These are phyloP conservation scores for Neurospora sp. DNA, from an alignment of 495 filamentous ascomycete species.

Conservation along the genomic window DNA sequence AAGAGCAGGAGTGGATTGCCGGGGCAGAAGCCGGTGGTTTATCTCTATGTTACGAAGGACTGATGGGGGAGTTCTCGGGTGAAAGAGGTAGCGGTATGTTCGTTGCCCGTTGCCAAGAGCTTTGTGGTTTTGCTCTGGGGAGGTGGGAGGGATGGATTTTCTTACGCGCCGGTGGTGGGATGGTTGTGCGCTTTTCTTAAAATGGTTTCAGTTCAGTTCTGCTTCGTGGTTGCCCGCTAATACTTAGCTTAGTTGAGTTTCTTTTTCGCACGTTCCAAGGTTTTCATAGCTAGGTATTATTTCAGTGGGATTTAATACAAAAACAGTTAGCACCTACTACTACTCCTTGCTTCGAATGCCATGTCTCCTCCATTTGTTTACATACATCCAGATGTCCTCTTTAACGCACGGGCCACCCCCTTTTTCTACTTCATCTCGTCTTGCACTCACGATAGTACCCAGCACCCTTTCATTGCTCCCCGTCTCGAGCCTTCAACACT, in stretches of 20 bases:
- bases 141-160: not conserved
- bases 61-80: not conserved
- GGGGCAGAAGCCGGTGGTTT: constrained; percentile 29
- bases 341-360: not conserved
- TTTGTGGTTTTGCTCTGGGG: not conserved
- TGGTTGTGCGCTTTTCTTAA: not conserved
- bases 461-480: not conserved
- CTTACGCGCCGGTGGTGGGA: not conserved
- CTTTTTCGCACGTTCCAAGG: not conserved
- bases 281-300: not conserved
- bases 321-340: not conserved
- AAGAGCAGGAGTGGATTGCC: constrained; percentile 19
- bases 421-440: not conserved
- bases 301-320: not conserved
- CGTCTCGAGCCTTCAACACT: not conserved
- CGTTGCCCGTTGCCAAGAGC: not conserved
- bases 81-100: not conserved
- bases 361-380: not conserved
- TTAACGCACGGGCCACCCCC: not conserved
- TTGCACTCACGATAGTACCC: not conserved
- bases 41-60: constrained; percentile 31
- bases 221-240: not conserved
- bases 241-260: not conserved
- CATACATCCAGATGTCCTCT: not conserved
- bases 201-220: not conserved